Conservation (phyloP, 495 filamentous ascomycete species). For the Talaromyces stipitatus region DNA sequence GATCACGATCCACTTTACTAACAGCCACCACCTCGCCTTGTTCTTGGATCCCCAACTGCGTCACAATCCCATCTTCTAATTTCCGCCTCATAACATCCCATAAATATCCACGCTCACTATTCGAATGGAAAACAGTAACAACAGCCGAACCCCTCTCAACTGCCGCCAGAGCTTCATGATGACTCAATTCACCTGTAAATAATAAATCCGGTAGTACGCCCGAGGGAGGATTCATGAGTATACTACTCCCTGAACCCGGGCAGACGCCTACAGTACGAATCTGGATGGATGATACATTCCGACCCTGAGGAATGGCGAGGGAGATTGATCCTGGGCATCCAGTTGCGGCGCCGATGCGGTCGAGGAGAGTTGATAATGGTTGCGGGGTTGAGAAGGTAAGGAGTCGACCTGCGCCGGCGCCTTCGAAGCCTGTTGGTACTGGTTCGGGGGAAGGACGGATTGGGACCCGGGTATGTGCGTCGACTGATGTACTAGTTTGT, state of each 20-base stretch:
- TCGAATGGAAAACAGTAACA: conserved; percentile 81
- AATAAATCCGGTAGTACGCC: conserved; percentile 59
- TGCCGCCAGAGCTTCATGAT: conserved; percentile 81
- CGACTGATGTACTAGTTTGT: conserved; percentile 7
- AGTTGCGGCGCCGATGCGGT: conserved; percentile 50
- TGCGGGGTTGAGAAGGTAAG: conserved; percentile 54
- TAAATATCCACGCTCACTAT: conserved; percentile 80
- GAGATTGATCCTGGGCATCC: conserved; percentile 59
- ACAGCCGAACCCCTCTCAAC: conserved; percentile 84
- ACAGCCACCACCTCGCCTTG: conserved; percentile 50
- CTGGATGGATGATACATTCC: conserved; percentile 40
- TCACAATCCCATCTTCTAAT: conserved; percentile 47
- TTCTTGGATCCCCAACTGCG: conserved; percentile 38
- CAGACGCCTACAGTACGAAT: conserved; percentile 64
- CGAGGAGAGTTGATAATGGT: conserved; percentile 53
- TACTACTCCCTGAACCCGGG: conserved; percentile 71
- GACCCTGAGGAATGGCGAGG: conserved; percentile 58
- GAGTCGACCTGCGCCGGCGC: conserved; percentile 70
- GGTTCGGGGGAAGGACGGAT: conserved; percentile 42
- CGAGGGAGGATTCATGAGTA: conserved; percentile 55
- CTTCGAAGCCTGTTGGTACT: conserved; percentile 48
- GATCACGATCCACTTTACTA: conserved; percentile 75
- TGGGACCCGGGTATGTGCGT: conserved; percentile 42
- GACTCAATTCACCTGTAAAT: conserved; percentile 87
- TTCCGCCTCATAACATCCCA: conserved; percentile 58